These are phyloP conservation scores for Ascoidea asiatica DNA, from an alignment of 805 yeast species.

Conservation along the genomic window DNA sequence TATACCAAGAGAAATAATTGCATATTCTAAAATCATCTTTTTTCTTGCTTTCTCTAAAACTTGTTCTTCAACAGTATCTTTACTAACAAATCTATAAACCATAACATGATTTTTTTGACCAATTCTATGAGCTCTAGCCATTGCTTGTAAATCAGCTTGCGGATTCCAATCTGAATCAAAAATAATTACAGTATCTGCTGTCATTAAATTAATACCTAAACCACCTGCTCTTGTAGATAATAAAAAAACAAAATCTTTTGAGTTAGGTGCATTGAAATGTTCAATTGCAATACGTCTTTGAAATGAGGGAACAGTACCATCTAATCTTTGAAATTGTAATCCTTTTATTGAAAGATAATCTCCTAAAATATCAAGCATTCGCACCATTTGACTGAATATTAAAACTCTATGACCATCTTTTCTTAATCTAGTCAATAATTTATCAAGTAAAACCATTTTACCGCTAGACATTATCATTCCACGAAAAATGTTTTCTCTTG, in stretches of 20 bases:
- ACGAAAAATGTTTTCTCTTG: slow-evolving; percentile 70
- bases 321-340: slow-evolving; percentile 78
- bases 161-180: slow-evolving; percentile 99
- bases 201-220: slow-evolving; percentile 94
- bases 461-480: slow-evolving; percentile 98
- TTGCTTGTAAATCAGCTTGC: slow-evolving; percentile 97
- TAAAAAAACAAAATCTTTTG: slow-evolving; percentile 82
- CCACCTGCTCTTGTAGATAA: slow-evolving; percentile 98
- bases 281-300: slow-evolving; percentile 92
- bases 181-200: slow-evolving; percentile 96
- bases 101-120: slow-evolving; percentile 98
- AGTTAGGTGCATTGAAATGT: slow-evolving; percentile 88
- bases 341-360: slow-evolving; percentile 87
- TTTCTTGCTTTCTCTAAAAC: slow-evolving; percentile 92
- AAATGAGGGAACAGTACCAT: slow-evolving; percentile 92
- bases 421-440: slow-evolving; percentile 66
- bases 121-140: slow-evolving; percentile 99
- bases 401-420: slow-evolving; percentile 95
- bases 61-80: slow-evolving; percentile 96
- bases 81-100: slow-evolving; percentile 95
- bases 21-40: slow-evolving; percentile 97
- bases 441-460: slow-evolving; percentile 92
- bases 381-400: slow-evolving; percentile 94
- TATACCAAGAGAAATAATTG: slow-evolving; percentile 90
- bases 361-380: slow-evolving; percentile 89